Conservation (phyloP, 2,329 filamentous ascomycete genomes). For the Immersiporthe knoxdaviesiana region DNA sequence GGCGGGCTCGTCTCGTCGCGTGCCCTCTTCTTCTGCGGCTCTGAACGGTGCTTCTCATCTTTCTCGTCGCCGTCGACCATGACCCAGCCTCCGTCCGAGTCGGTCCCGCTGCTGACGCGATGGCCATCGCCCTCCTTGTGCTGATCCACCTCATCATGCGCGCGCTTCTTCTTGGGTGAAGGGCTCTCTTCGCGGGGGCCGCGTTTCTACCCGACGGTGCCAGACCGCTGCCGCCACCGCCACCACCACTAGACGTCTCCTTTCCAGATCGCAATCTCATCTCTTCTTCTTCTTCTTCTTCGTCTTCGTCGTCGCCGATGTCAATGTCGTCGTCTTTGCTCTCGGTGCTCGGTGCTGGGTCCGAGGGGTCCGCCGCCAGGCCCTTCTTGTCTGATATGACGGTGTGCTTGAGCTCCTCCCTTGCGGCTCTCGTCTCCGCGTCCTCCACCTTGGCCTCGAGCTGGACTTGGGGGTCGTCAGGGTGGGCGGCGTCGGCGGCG, state of each 20-base stretch:
- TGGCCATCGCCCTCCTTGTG: conserved; percentile 48
- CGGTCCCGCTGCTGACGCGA: conserved; percentile 43
- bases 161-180: conserved; percentile 70
- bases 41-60: conserved; percentile 53
- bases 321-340: conserved; percentile 34
- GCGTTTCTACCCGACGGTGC: conserved; percentile 39
- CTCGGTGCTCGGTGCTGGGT: conserved; percentile 26
- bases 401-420: conserved; percentile 67
- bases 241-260: conserved; percentile 36
- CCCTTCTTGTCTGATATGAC: conserved; percentile 58
- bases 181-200: conserved; percentile 53
- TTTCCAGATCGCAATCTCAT: conserved; percentile 28
- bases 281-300: conserved; percentile 35
- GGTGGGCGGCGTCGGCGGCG: conserved; percentile 41
- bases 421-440: conserved; percentile 64
- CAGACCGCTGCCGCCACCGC: conserved; percentile 35
- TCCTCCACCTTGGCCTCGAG: conserved; percentile 55
- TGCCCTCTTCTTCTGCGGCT: conserved; percentile 68
- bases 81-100: conserved; percentile 37
- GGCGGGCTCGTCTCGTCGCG: conserved; percentile 49
- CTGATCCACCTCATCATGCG: conserved; percentile 61
- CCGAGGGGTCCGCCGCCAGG: conserved; percentile 37
- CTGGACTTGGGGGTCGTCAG: conserved; percentile 34
- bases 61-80: conserved; percentile 25
- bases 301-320: conserved; percentile 34